These are phyloP conservation scores for Sporothrix dimorphospora DNA, from an alignment of 2,329 filamentous ascomycete genomes.

Conservation along the genomic window DNA sequence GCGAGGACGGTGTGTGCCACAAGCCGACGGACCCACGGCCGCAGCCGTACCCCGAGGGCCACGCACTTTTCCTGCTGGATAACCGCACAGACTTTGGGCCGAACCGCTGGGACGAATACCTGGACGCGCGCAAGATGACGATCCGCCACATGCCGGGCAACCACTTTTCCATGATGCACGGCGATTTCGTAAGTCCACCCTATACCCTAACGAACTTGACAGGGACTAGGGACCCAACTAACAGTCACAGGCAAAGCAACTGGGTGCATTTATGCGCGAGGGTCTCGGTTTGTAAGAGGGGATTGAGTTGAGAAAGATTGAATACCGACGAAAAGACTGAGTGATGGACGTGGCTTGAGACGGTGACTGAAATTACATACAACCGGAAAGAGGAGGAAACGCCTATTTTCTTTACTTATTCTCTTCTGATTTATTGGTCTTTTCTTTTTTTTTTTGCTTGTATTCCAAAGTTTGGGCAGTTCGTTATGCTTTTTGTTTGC, in stretches of 20 bases:
- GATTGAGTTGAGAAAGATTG: background rate
- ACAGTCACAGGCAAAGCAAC: constrained; percentile 43
- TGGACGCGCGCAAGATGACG: constrained; percentile 63
- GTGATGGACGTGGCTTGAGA: background rate
- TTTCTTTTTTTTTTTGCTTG: background rate
- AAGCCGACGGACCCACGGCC: constrained; percentile 67
- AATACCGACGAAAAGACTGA: background rate
- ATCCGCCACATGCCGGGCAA: constrained; percentile 71
- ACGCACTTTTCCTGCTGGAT: constrained; percentile 71
- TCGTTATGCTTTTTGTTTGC: background rate
- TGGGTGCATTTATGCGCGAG: constrained; percentile 43
- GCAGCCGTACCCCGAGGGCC: constrained; percentile 61
- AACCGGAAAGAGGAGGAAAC: background rate
- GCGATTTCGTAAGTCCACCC: constrained; percentile 45
- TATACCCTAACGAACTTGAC: background rate
- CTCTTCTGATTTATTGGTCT: background rate
- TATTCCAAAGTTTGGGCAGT: background rate
- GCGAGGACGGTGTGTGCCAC: constrained; percentile 72
- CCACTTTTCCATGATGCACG: constrained; percentile 78
- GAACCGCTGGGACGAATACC: constrained; percentile 70
- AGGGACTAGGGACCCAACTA: constrained; percentile 30
- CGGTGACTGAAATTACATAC: background rate
- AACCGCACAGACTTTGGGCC: constrained; percentile 72
- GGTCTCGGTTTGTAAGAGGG: constrained; percentile 37
- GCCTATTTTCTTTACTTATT: background rate